phyloP scores from a whole-genome alignment of 305 asterid species.

The Solanum hybrid region DNA sequence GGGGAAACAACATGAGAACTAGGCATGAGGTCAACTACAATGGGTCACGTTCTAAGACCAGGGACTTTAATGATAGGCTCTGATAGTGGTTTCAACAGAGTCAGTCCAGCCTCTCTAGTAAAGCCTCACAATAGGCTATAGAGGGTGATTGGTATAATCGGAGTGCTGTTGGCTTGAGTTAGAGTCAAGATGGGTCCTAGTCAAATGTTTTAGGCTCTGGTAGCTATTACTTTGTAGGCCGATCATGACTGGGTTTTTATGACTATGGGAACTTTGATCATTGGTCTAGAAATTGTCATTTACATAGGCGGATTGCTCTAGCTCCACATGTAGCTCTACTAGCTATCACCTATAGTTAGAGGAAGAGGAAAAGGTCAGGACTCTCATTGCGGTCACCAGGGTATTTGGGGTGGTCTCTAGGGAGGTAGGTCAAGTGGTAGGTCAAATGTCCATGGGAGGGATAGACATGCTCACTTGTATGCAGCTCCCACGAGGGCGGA shows the following conservation, averaged over 20 bases:
- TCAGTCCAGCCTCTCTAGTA: not conserved
- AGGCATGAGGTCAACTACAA: not conserved
- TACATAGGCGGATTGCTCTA: not conserved
- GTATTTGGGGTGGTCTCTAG: not conserved
- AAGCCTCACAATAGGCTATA: not conserved
- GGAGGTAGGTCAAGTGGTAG: not conserved
- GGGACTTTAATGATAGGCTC: not conserved
- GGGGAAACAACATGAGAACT: not conserved
- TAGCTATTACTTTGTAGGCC: not conserved
- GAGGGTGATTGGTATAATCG: not conserved
- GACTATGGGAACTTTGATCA: no score
- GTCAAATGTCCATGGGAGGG: not conserved
- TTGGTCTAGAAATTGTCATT: not conserved
- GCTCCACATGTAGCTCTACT: not conserved
- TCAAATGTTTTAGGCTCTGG: not conserved
- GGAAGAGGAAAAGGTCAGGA: not conserved
- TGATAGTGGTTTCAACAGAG: not conserved
- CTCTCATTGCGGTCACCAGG: not conserved
- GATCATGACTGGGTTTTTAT: not conserved
- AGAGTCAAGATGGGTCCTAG: not conserved
- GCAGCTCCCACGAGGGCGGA: not conserved
- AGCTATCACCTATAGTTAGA: not conserved
- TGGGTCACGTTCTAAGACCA: not conserved
- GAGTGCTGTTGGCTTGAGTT: not conserved
- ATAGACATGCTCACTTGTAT: not conserved